Evolutionary conservation across 2,329 filamentous ascomycete species (phyloP), one percentile per base, ranked within the genome.

Genomic region (Coniochaeta sp.): DNA sequence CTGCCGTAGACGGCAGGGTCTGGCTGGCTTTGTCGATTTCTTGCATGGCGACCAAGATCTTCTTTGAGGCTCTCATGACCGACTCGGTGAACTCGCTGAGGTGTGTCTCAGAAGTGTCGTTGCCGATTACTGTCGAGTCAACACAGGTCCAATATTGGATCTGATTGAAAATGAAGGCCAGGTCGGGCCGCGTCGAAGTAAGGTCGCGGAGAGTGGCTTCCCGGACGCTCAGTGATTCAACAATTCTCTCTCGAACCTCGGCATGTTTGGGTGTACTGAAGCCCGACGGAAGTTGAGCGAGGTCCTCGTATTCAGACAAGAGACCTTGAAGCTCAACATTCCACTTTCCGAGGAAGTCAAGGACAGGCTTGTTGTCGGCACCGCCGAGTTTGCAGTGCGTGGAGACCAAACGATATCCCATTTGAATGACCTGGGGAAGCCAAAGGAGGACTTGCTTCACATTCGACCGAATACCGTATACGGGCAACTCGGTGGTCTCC

Each of bases 21-120:
- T 77, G 73, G 9, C 85, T 75, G 2, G 79, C 74, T 62, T 83
- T 83, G 61, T 85, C 83, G 54, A 89, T 81, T 63, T 87, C 85
- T 71, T 97, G 91, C 55, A 96, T 81, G 1, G 89, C 88, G 38
- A 93, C 89, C 1, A 97, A 84, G 30, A 93, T 83, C 57, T 85
- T 84, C 72, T 96, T 90, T 55, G 88, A 83, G n/a, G 89, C 77
- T 1, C 74, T 81, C 40, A 90, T 82, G 1, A 91, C 72, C 3
- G 80, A 76, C 16, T 80, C 74, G 47, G 86, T 82, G 52, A 92
- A 81, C 0, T 74, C 70, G 19, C 79, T 64, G 17, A 77, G 61
- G 19, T 70, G 66, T 2, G 56, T 61, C 7, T 65, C 36, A 3
- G 57, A 54, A 1, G 47, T 60, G 7, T 67, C 10, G 4, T 59